Conservation (phyloP, 2,329 filamentous ascomycete genomes). For the Phialemonium atrogriseum region DNA sequence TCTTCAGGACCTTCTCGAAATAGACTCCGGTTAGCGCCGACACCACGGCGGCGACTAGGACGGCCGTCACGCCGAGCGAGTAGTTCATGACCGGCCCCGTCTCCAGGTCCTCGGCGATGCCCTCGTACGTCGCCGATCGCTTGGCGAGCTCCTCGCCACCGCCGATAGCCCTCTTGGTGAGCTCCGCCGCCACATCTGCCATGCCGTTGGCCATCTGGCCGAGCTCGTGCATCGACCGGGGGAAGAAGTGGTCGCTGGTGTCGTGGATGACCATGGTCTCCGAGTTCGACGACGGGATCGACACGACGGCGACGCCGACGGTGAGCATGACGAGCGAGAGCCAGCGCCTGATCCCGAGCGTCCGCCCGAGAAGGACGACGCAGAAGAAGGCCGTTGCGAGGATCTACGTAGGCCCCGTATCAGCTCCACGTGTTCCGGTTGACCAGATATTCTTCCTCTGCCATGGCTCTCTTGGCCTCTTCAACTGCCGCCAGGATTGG, state of each 20-base stretch:
- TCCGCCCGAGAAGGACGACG: slow-evolving; percentile 64
- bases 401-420: slow-evolving; percentile 42
- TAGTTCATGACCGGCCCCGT: slow-evolving; percentile 58
- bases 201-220: slow-evolving; percentile 52
- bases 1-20: slow-evolving; percentile 87
- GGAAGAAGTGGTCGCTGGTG: slow-evolving; percentile 61
- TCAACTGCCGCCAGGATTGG: too few relatives aligned
- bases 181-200: slow-evolving; percentile 38
- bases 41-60: slow-evolving; percentile 67
- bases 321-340: slow-evolving; percentile 70
- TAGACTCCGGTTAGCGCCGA: slow-evolving; percentile 82
- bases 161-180: slow-evolving; percentile 38
- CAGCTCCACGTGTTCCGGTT: not conserved
- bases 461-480: too few relatives aligned
- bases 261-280: slow-evolving; percentile 55
- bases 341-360: slow-evolving; percentile 69
- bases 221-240: slow-evolving; percentile 70
- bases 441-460: too few relatives aligned
- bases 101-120: slow-evolving; percentile 62
- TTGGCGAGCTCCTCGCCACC: slow-evolving; percentile 40
- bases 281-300: slow-evolving; percentile 57
- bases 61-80: slow-evolving; percentile 69
- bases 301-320: slow-evolving; percentile 75
- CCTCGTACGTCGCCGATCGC: slow-evolving; percentile 83
- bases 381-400: slow-evolving; percentile 84